Conservation (phyloP, 2,329 filamentous ascomycete species). For the Colletotrichum liaoningense region DNA sequence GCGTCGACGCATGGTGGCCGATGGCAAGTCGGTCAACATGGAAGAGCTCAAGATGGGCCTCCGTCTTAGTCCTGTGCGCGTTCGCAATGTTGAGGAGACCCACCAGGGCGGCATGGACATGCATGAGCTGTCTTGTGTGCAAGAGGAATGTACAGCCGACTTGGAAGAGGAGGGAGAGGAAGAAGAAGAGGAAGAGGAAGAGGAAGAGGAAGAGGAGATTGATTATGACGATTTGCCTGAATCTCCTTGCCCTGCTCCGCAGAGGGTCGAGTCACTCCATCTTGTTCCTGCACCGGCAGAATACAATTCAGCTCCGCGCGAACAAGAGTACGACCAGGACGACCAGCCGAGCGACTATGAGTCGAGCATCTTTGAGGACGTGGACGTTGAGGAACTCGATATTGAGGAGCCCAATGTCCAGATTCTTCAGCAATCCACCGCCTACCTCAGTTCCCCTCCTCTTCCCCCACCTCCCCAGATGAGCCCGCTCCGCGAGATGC, state of each 20-base stretch:
- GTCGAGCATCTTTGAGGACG: constrained; percentile 58
- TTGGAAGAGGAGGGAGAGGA: constrained; percentile 53
- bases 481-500: constrained; percentile 61
- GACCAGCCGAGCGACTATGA: constrained; percentile 50
- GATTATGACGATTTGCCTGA: constrained; percentile 29
- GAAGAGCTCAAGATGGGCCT: constrained; percentile 77
- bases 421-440: constrained; percentile 56
- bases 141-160: constrained; percentile 50
- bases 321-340: constrained; percentile 38
- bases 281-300: constrained; percentile 50
- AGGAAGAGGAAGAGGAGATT: constrained; percentile 34
- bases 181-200: constrained; percentile 33
- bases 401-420: constrained; percentile 57
- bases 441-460: constrained; percentile 57
- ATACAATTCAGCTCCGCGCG: background rate
- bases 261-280: constrained; percentile 51
- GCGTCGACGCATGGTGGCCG: constrained; percentile 82
- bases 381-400: constrained; percentile 54
- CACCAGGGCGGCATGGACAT: constrained; percentile 49
- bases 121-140: constrained; percentile 48
- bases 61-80: constrained; percentile 68
- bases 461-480: constrained; percentile 59
- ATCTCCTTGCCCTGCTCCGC: constrained; percentile 42
- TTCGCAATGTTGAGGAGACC: constrained; percentile 63
- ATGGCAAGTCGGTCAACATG: constrained; percentile 76